A percentile compares a stretch with the other conserved stretches of the same genome.
Evolutionary conservation across 73 alveolate species (phyloP).

Genomic region (Paramecium biaurelia): DNA sequence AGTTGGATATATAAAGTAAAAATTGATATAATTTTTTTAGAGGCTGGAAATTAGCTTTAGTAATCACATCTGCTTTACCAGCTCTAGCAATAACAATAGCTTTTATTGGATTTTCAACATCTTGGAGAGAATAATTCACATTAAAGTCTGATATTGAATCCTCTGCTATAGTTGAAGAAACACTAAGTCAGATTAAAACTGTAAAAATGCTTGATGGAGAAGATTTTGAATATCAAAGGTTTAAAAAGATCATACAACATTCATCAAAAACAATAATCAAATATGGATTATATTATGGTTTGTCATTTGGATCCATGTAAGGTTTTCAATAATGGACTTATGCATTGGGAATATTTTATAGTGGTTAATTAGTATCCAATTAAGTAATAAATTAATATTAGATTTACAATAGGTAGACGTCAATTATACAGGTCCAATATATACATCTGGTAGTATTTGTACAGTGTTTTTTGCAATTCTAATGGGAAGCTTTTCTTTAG

Average conservation of each 20-base stretch:
- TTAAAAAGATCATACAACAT: background rate
- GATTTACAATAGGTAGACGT: background rate
- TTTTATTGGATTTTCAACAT: constrained; percentile 35
- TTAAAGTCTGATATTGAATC: constrained; percentile 71
- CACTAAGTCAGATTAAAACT: constrained; percentile 79
- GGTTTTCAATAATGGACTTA: constrained; percentile 37
- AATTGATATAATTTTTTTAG: background rate
- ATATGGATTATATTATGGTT: constrained; percentile 2
- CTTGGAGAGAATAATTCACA: constrained; percentile 41
- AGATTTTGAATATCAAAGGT: constrained; percentile 55
- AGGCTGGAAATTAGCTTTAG: constrained; percentile 83
- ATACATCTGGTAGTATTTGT: constrained; percentile 75
- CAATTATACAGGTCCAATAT: constrained; percentile 46
- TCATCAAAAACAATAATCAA: constrained; percentile 17
- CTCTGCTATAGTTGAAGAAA: constrained; percentile 80
- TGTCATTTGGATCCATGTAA: constrained; percentile 42
- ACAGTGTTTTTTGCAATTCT: constrained; percentile 74
- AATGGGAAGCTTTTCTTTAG: constrained; percentile 77
- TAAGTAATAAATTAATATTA: background rate
- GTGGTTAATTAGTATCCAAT: constrained; percentile 53
- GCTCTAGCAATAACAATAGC: constrained; percentile 32
- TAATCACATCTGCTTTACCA: constrained; percentile 69
- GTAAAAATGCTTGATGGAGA: constrained; percentile 76
- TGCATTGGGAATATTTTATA: constrained; percentile 62
- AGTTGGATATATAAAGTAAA: constrained; percentile 55